A percentile compares a stretch with the other conserved stretches of the same genome.
Evolutionary conservation across 2,329 filamentous ascomycete species (phyloP).

Genomic region (Penicillium sp.): DNA sequence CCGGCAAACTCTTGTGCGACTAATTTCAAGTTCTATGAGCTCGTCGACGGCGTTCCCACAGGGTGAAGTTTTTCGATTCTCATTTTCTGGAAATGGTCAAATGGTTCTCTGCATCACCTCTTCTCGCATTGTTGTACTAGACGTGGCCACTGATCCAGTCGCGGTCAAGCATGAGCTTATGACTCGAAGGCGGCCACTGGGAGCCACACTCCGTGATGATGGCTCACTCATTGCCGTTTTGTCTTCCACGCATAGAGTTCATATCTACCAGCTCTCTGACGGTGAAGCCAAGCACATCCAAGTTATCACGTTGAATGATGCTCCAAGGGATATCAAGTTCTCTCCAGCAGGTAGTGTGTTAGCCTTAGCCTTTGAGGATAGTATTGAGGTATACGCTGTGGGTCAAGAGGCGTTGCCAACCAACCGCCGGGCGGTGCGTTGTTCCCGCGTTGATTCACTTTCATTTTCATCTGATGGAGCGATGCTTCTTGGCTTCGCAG

Average conservation of each 20-base stretch:
- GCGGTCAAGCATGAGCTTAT: conserved; percentile 74
- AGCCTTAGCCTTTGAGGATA: conserved; percentile 79
- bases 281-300: conserved; percentile 67
- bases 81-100: conserved; percentile 70
- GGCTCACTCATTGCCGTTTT: conserved; percentile 73
- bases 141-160: conserved; percentile 60
- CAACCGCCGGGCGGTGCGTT: conserved; percentile 73
- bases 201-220: conserved; percentile 76
- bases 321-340: conserved; percentile 72
- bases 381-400: conserved; percentile 82
- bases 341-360: conserved; percentile 79
- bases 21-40: conserved; percentile 80
- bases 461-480: conserved; percentile 75
- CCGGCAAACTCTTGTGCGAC: conserved; percentile 67
- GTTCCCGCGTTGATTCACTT: conserved; percentile 69
- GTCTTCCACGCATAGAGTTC: conserved; percentile 77
- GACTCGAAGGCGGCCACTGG: conserved; percentile 69
- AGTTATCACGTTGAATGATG: conserved; percentile 73
- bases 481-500: conserved; percentile 73
- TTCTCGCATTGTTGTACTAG: conserved; percentile 75
- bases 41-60: conserved; percentile 76
- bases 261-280: conserved; percentile 71
- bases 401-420: conserved; percentile 61
- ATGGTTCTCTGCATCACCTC: conserved; percentile 79
- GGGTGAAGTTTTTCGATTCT: conserved; percentile 82